A percentile compares a stretch with the other conserved stretches of the same genome.
These are phyloP conservation scores for Pisolithus microcarpus DNA, from an alignment of 768 basidiomycete genomes.

Conservation along the genomic window DNA sequence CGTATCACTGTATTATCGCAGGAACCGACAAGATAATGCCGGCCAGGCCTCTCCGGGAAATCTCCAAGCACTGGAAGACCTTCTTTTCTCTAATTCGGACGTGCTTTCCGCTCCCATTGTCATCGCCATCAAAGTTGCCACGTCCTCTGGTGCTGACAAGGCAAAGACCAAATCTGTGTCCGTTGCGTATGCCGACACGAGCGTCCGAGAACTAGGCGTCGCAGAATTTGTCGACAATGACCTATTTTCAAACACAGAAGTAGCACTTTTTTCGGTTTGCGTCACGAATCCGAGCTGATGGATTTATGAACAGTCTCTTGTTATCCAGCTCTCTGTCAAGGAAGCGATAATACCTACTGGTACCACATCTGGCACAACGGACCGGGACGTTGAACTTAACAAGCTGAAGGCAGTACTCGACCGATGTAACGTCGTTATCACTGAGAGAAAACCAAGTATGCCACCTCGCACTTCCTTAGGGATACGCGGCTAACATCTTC, in stretches of 20 bases:
- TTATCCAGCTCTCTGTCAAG: conserved; percentile 96
- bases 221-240: conserved; percentile 93
- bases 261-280: conserved; percentile 20
- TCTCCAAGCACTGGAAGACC: conserved; percentile 67
- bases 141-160: conserved; percentile 42
- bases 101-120: conserved; percentile 80
- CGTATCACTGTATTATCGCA: conserved; percentile 7
- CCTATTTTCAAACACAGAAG: conserved; percentile 92
- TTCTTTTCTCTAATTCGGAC: conserved; percentile 78
- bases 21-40: conserved; percentile 16
- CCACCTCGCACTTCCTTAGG: conserved; percentile 1
- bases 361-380: conserved; percentile 63
- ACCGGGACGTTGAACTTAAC: conserved; percentile 80
- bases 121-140: conserved; percentile 76
- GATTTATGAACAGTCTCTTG: conserved; percentile 55
- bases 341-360: conserved; percentile 82
- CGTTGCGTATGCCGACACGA: conserved; percentile 88
- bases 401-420: conserved; percentile 85
- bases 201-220: conserved; percentile 76
- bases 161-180: conserved; percentile 71
- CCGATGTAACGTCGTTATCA: conserved; percentile 83
- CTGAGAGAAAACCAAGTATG: conserved; percentile 83
- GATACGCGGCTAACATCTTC: background rate
- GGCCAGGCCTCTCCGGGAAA: conserved; percentile 70
- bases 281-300: background rate